These are phyloP conservation scores for Zopfochytrium polystomum DNA, from an alignment of 371 early-diverging fungal genomes.

Conservation along the genomic window DNA sequence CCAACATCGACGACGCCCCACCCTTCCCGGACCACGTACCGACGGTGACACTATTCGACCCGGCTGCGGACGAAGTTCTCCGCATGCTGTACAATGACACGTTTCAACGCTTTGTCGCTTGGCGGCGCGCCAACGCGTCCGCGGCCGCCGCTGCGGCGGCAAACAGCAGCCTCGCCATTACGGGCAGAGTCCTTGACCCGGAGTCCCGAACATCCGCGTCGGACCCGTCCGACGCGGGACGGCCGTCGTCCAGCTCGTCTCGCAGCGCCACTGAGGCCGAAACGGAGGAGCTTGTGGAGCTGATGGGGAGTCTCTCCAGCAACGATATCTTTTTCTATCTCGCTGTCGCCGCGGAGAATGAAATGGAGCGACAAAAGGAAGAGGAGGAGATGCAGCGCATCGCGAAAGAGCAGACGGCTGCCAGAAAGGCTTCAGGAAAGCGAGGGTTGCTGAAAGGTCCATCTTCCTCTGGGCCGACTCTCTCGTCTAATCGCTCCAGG, in stretches of 20 bases:
- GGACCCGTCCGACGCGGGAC: not conserved
- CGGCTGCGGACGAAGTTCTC: slow-evolving; percentile 28
- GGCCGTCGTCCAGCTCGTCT: not conserved
- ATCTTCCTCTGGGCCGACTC: no score
- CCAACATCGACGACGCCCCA: not conserved
- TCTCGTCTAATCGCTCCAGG: not conserved
- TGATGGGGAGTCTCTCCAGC: not conserved
- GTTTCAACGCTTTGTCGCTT: slow-evolving; percentile 16
- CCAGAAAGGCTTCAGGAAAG: no score
- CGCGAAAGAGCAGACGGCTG: no score
- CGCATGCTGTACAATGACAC: slow-evolving; percentile 23
- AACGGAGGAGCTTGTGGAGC: not conserved
- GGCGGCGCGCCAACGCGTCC: not conserved
- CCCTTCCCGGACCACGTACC: not conserved
- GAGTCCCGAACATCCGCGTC: not conserved
- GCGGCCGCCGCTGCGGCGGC: not conserved
- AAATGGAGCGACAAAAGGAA: not conserved
- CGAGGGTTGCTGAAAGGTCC: no score
- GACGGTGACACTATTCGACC: slow-evolving; percentile 20
- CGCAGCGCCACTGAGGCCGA: not conserved
- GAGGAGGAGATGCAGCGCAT: no score
- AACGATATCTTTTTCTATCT: not conserved
- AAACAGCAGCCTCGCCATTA: not conserved
- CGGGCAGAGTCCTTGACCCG: no score
- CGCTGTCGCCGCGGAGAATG: not conserved